Evolutionary conservation across 208 protist genomes (phyloP), one percentile per base, ranked within the genome.

Genomic region (Tetramitus jugosus): DNA sequence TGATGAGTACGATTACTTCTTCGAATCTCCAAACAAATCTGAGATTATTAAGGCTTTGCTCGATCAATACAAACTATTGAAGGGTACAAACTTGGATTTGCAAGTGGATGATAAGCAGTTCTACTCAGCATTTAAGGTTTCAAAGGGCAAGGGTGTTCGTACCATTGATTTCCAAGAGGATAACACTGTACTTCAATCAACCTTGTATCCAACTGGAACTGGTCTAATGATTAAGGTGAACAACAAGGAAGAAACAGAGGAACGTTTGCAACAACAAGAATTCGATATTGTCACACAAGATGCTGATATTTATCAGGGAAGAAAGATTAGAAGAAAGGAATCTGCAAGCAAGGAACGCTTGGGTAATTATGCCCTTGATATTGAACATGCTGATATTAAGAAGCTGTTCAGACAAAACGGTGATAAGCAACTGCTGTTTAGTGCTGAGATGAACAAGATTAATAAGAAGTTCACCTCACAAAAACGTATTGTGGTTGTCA

Each of bases 131-230:
- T 17, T 14, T 49, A 49, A 49, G 45, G 8, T 43, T 23, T 10
- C 31, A 35, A 53, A 37, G 33, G 29, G 29, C 20, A 53, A 33
- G 13, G 67, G 67, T 53, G 39, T 74, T n/a, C 46, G 37, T 26
- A 74, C 67, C 8, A 7, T 74, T 56, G 67, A 74, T 26, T 74
- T 74, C 42, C 14, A 53, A 39, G 67, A 74, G 23, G 67, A 74
- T 74, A 39, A 39, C 0, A 37, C 39, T 23, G 67, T 74, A 1
- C 46, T 39, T 13, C 4, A 3, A 23, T 35, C 42, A 33, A 35
- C 37, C 7, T 53, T 74, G 0, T 17, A 40, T 33, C 67, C 42
- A 33, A 74, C 67, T 20, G 33, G 29, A 29, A 74, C 67, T 35
- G 67, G 67, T 37, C 42, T 39, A 20, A 3, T 26, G 3, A 74